Conservation (phyloP, 1,284 basidiomycete genomes). For the Puccinia polysora region DNA sequence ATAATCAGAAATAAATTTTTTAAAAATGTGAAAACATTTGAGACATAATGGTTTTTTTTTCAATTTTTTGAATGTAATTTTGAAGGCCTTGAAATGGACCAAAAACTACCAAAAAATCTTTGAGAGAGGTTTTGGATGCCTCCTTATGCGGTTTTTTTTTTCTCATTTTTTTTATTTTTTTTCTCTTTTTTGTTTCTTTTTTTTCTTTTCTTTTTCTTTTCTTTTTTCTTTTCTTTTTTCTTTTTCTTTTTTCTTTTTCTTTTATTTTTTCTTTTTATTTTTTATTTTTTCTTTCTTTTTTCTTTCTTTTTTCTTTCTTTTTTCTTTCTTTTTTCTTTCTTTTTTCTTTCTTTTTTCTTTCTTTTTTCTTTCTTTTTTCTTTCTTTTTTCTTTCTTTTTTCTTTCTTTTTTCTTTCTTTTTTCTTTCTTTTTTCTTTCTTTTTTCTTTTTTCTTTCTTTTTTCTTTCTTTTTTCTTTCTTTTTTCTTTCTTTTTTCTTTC, state of each 20-base stretch:
- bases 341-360: not conserved
- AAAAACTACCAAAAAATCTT: no score
- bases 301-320: not conserved
- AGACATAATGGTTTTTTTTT: no score
- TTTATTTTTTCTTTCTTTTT: constrained; percentile 1
- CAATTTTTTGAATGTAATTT: no score
- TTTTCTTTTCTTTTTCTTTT: not conserved
- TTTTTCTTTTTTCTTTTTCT: not conserved
- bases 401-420: not conserved
- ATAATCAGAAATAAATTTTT: no score
- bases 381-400: not conserved
- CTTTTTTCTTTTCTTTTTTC: not conserved
- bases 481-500: no score
- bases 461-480: no score
- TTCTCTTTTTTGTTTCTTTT: not conserved
- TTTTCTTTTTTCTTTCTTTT: no score
- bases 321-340: not conserved
- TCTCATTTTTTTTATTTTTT: not conserved
- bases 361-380: not conserved
- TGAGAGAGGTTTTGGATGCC: not conserved
- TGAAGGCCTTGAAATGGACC: no score
- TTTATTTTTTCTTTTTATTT: not conserved
- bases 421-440: no score
- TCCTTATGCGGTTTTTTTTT: not conserved
- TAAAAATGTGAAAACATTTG: no score